Evolutionary conservation across 2,329 filamentous ascomycete species (phyloP).

Genomic region (Xylariaceae sp.): DNA sequence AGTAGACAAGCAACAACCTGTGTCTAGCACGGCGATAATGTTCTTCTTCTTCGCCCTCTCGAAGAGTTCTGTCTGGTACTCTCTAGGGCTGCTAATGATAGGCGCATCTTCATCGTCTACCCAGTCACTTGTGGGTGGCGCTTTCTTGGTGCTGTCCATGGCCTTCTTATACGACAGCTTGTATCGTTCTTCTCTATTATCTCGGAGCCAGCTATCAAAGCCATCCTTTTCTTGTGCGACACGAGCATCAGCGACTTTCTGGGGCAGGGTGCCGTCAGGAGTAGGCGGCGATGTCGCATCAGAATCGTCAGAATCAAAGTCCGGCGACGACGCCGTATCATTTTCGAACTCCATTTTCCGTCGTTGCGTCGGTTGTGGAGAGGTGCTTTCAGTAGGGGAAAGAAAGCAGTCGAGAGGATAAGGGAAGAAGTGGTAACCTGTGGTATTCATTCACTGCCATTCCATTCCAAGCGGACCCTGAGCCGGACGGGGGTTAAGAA

Average conservation of each 20-base stretch:
- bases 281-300: conserved; percentile 1
- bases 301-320: conserved; percentile 10
- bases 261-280: not conserved
- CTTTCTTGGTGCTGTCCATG: too few species aligned
- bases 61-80: conserved; percentile 90
- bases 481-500: too few species aligned
- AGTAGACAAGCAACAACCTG: conserved; percentile 46
- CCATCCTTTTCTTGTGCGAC: conserved; percentile 8
- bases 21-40: conserved; percentile 87
- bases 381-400: too few species aligned
- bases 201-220: conserved; percentile 13
- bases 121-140: too few species aligned
- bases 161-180: too few species aligned
- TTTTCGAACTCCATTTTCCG: conserved; percentile 8
- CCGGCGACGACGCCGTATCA: too few species aligned
- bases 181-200: conserved; percentile 10
- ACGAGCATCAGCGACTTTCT: not conserved
- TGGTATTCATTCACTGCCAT: too few species aligned
- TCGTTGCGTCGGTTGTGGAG: not conserved
- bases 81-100: conserved; percentile 72
- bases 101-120: conserved; percentile 35
- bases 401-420: too few species aligned
- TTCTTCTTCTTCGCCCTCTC: conserved; percentile 81
- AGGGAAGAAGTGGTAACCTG: too few species aligned
- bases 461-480: too few species aligned